Evolutionary conservation across 805 yeast species (phyloP).

Genomic region (Dipodascus albidus): DNA sequence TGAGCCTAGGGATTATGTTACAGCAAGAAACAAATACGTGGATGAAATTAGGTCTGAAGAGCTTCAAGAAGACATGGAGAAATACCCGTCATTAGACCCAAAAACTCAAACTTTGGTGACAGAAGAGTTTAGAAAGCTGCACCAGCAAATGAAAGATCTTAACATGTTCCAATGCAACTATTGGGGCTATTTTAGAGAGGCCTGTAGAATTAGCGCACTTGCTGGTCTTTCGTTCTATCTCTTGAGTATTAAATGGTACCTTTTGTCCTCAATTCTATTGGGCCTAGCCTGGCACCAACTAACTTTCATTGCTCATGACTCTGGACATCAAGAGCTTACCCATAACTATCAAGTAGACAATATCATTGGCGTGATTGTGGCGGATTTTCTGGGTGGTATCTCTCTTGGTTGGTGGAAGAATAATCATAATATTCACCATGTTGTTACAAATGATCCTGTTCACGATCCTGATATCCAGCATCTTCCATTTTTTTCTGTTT

Average conservation of each 20-base stretch:
- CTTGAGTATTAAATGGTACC: conserved; percentile 4
- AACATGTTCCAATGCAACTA: conserved; percentile 69
- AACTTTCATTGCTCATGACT: conserved; percentile 81
- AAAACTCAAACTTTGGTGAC: conserved; percentile 51
- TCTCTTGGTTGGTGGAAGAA: conserved; percentile 94
- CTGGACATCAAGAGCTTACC: conserved; percentile 76
- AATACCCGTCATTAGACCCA: conserved; percentile 55
- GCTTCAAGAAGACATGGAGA: conserved; percentile 42
- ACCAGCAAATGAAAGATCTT: conserved; percentile 38
- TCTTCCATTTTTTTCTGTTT: conserved; percentile 81
- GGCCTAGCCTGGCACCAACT: conserved; percentile 86
- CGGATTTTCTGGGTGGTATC: conserved; percentile 77
- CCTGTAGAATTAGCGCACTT: conserved; percentile 45
- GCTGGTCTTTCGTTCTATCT: conserved; percentile 39
- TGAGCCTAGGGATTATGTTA: conserved; percentile 2
- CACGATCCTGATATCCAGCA: conserved; percentile 95
- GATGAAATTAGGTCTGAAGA: conserved; percentile 11
- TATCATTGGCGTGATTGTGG: conserved; percentile 57
- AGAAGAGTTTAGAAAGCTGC: conserved; percentile 48
- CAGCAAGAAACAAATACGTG: conserved; percentile 1
- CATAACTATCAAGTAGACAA: conserved; percentile 73
- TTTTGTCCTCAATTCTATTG: conserved; percentile 49
- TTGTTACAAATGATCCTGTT: conserved; percentile 83
- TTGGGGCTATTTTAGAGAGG: conserved; percentile 60
- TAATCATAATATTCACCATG: conserved; percentile 87